Evolutionary conservation across 805 yeast species (phyloP).

Genomic region (Saccharomycopsis schoenii): DNA sequence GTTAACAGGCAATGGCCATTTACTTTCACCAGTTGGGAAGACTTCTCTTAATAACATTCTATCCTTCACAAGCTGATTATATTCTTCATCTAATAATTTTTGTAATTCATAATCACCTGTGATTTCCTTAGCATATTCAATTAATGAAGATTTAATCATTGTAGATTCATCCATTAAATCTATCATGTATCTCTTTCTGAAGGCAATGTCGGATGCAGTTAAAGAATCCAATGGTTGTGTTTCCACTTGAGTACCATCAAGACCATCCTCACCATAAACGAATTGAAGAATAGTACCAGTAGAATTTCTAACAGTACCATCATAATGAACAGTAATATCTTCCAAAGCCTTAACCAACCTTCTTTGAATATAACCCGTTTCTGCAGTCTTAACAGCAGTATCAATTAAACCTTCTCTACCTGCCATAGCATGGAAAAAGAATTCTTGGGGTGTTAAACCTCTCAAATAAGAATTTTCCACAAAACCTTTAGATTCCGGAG

Average conservation of each 20-base stretch:
- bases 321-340: slow-evolving; percentile 96
- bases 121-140: slow-evolving; percentile 87
- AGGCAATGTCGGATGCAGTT: slow-evolving; percentile 81
- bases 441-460: slow-evolving; percentile 97
- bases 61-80: slow-evolving; percentile 63
- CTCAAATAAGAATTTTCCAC: slow-evolving; percentile 94
- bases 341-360: slow-evolving; percentile 94
- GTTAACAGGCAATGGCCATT: slow-evolving; percentile 97
- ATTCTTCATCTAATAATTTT: slow-evolving; percentile 73
- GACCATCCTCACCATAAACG: slow-evolving; percentile 97
- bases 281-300: slow-evolving; percentile 94
- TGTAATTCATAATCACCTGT: slow-evolving; percentile 84
- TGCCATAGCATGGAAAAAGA: slow-evolving; percentile 99
- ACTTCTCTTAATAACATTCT: slow-evolving; percentile 74
- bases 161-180: slow-evolving; percentile 68
- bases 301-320: slow-evolving; percentile 96
- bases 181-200: slow-evolving; percentile 75
- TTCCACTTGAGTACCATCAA: slow-evolving; percentile 97
- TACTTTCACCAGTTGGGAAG: slow-evolving; percentile 87
- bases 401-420: slow-evolving; percentile 99
- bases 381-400: slow-evolving; percentile 99
- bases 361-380: slow-evolving; percentile 97
- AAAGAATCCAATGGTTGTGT: slow-evolving; percentile 92
- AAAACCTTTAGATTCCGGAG: slow-evolving; percentile 97
- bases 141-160: slow-evolving; percentile 56